phyloP scores from a whole-genome alignment of 2,329 filamentous ascomycete species.

The Penicillium sp. region DNA sequence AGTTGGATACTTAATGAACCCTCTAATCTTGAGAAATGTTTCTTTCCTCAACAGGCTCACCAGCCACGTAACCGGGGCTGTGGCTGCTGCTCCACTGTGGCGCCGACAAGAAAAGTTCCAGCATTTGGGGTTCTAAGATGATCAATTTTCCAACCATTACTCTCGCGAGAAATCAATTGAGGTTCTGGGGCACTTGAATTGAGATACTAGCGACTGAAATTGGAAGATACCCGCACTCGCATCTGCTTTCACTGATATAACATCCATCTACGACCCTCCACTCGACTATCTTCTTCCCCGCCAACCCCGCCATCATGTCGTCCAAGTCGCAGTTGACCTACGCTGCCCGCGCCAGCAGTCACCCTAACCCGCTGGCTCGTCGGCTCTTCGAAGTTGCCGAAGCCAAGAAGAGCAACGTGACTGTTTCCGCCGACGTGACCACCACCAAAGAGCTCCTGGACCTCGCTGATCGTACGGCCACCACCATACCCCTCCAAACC shows the following conservation, averaged over 20 bases:
- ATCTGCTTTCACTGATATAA: neutral
- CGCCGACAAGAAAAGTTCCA: slow-evolving; percentile 23
- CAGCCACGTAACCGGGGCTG: slow-evolving; percentile 2
- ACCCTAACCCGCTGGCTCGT: slow-evolving; percentile 47
- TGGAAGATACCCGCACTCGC: neutral
- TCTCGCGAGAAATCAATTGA: neutral
- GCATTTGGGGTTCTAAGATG: neutral
- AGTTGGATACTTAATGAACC: neutral
- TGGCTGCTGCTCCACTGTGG: slow-evolving; percentile 25
- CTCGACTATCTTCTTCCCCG: slow-evolving; percentile 15
- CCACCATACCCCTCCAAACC: neutral
- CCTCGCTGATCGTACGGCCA: slow-evolving; percentile 49
- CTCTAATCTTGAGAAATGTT: neutral
- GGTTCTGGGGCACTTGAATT: neutral
- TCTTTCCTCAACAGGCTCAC: neutral
- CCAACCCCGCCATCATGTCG: slow-evolving; percentile 40
- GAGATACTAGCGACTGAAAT: neutral
- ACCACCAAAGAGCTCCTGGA: slow-evolving; percentile 50
- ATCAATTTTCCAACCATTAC: neutral
- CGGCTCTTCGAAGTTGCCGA: slow-evolving; percentile 50
- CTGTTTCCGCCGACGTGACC: slow-evolving; percentile 53
- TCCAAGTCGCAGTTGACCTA: slow-evolving; percentile 48
- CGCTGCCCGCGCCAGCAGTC: slow-evolving; percentile 41
- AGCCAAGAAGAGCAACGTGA: slow-evolving; percentile 51
- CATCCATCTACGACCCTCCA: neutral